Conservation (phyloP, 805 yeast genomes). For the Suhomyces canberraensis region DNA sequence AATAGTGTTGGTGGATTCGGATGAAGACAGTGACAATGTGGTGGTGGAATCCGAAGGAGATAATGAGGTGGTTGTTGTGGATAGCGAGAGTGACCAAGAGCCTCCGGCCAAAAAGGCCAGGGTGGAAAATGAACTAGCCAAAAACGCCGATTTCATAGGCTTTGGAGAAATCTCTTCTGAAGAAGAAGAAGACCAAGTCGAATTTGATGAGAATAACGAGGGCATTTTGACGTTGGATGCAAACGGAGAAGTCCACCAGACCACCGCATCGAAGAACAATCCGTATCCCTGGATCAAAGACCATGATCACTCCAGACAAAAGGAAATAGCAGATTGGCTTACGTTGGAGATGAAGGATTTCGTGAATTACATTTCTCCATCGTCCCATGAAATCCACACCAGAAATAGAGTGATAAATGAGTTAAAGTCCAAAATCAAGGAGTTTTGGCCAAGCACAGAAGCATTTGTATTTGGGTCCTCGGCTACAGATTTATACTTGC, state of each 20-base stretch:
- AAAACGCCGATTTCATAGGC: conserved; percentile 53
- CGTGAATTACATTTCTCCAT: conserved; percentile 81
- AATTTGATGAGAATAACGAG: conserved; percentile 24
- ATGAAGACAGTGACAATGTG: conserved; percentile 13
- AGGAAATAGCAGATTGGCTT: conserved; percentile 82
- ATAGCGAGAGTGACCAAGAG: conserved; percentile 6
- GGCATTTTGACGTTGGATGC: conserved; percentile 21
- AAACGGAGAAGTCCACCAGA: conserved; percentile 14
- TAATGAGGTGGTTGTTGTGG: conserved; percentile 5
- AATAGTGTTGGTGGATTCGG: conserved; percentile 30
- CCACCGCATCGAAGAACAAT: conserved; percentile 22
- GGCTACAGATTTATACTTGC: conserved; percentile 89
- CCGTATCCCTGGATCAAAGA: conserved; percentile 74
- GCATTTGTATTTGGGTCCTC: conserved; percentile 89
- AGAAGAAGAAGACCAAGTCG: conserved; percentile 24
- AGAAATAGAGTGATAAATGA: conserved; percentile 65
- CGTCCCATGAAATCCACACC: conserved; percentile 61
- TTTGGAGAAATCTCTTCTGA: conserved; percentile 51
- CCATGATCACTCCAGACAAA: conserved; percentile 72
- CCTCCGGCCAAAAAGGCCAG: conserved; percentile 11
- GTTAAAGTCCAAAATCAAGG: conserved; percentile 49
- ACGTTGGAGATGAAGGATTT: conserved; percentile 83
- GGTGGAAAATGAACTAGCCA: conserved; percentile 36
- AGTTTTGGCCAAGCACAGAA: conserved; percentile 75
- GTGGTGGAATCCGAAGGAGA: conserved; percentile 23